Base-by-base conservation (phyloP, 2,329 filamentous ascomycete species). In the Scopulariopsis brevicaulis region DNA sequence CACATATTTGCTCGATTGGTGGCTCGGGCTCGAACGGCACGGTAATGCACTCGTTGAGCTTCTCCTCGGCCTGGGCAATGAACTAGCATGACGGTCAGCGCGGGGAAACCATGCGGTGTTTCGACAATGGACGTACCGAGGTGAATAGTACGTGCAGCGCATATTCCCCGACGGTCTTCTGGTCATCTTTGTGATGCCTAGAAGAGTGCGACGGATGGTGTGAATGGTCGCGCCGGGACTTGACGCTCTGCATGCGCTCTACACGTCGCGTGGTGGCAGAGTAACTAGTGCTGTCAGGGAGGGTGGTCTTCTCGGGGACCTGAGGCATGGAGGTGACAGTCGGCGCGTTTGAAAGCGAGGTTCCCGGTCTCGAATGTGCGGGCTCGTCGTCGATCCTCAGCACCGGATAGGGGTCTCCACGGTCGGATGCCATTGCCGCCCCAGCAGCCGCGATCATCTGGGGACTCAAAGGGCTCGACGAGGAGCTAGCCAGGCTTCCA, bases 91-190 rank as follows among this genome's bases (percentile, higher is more conserved):
- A 32, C n/a, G 32, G 56, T 58, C 35, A 58, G 51, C 35, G 22
- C 18, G 24, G 43, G 24, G 37, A 18, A 57, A 37, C 25, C 34
- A 18, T 11, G 7, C 57, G 58, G 55, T 58, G 57, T 34, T 24
- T 37, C 8, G 32, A 37, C 18, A n/a, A 40, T 59, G 53, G 58
- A 76, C 82, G 71, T 70, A 90, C 86, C 61, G 92, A 91, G 63
- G 94, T 97, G 72, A 97, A 96, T 51, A 99, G 77, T 65, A 97
- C 93, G 72, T 97, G 93, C 60, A 99, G 77, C 22, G 94, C 94
- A 80, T 96, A 97, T 76, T 99, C 94, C 58, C 91, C 92, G n/a
- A 96, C 92, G 0, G 92, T 96, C 72, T 93, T 96, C 63, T 87
- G 83, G 62, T 96, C 90, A 57, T 87, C 83, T 64, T 83, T 82